Base-by-base conservation (phyloP, 1,139 yeast genomes). In the Geotrichum histeridarum region DNA sequence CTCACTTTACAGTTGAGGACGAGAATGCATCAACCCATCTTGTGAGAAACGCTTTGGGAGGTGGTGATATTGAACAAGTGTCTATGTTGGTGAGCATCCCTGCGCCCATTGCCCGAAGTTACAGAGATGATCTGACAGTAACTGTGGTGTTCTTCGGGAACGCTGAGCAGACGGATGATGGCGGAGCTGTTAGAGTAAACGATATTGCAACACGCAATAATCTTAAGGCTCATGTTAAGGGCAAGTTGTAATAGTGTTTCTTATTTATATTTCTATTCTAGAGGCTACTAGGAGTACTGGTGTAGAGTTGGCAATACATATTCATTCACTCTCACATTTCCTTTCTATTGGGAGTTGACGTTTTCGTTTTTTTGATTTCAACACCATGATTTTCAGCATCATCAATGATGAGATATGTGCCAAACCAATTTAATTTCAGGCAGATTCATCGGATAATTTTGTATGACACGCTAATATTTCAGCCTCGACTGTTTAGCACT, bases 111-210 rank as follows among this genome's bases (percentile, higher is more conserved):
- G 86, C 96, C 18, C 81, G 99, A 70, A 79, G 89, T 50, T 93
- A 91, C 71, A 81, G 99, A 70, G 99, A 93, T 72, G 99, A 93
- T 68, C 77, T 93, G 65, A 91, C 98, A 0, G 98, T 91, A 8
- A 90, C 97, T 1, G 99, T 93, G 27, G 90, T 91, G 4, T 93
- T 93, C 70, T 93, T 93, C 68, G 95, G 94, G 11, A 36, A 43
- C 27, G 35, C 48, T 5, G 53, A 39, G 4, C 42, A 48, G 27
- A 43, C 27, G 12, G 51, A 56, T n/a, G 51, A 47, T 18, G 27
- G 41, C 31, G 58, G 58, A 5, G 22, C 55, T 8, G 54, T 56
- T 27, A 30, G 53, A 32, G 54, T 56, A 15, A 56, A 56, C 36
- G 58, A 56, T 27, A 44, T 48, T 31, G 58, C 53, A 7, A 56